A percentile compares a stretch with the other conserved stretches of the same genome.
Conservation (phyloP, 805 yeast genomes). For the Candida alai region DNA sequence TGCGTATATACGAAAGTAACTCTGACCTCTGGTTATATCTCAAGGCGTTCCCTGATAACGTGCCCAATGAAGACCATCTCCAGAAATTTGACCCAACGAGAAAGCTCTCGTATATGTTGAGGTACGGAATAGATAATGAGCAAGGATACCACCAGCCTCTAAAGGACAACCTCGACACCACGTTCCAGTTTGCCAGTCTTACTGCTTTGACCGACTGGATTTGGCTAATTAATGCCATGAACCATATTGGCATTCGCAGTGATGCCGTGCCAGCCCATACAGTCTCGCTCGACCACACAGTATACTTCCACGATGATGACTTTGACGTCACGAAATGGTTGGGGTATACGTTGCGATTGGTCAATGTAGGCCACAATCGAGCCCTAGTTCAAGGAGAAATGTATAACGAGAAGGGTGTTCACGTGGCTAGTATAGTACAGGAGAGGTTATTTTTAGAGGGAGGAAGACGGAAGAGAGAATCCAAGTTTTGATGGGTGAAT, state of each 20-base stretch:
- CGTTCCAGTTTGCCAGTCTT: slow-evolving; percentile 47
- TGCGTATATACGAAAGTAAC: slow-evolving; percentile 8
- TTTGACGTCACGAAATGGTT: slow-evolving; percentile 50
- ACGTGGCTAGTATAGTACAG: slow-evolving; percentile 60
- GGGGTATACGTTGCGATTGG: slow-evolving; percentile 43
- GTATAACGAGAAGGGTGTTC: slow-evolving; percentile 44
- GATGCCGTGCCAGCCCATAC: slow-evolving; percentile 34
- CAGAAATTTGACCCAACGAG: slow-evolving; percentile 24
- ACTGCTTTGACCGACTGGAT: slow-evolving; percentile 57
- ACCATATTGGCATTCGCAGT: slow-evolving; percentile 22
- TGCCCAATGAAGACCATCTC: slow-evolving; percentile 28
- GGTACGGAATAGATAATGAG: slow-evolving; percentile 21
- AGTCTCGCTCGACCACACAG: slow-evolving; percentile 65
- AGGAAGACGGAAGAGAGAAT: too few relatives aligned
- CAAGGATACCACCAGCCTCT: slow-evolving; percentile 11
- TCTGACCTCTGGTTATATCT: slow-evolving; percentile 11
- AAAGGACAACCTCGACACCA: slow-evolving; percentile 11
- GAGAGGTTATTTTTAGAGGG: slow-evolving; percentile 46
- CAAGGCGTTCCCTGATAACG: slow-evolving; percentile 16
- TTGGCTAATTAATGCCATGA: slow-evolving; percentile 20
- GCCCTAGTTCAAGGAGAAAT: slow-evolving; percentile 56
- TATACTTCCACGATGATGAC: slow-evolving; percentile 61
- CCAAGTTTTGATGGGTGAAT: background rate
- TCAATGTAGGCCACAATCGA: slow-evolving; percentile 49
- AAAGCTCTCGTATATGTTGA: slow-evolving; percentile 20